Conservation (phyloP, 2,329 filamentous ascomycete genomes). For the Aspergillus eucalypticola region DNA sequence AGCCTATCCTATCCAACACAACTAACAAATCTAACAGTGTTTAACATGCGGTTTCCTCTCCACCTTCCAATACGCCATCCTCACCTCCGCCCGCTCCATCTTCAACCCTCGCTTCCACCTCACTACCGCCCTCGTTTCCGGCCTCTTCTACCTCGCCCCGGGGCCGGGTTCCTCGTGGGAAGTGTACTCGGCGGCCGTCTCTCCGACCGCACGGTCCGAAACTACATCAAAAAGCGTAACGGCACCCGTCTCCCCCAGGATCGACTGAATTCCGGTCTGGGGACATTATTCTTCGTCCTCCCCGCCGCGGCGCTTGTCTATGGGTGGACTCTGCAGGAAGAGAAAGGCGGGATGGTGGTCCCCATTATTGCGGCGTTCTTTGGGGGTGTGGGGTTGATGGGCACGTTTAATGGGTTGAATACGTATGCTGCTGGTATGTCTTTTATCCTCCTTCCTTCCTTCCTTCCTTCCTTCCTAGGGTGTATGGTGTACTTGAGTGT, state of each 20-base stretch:
- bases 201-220: slow-evolving; percentile 66
- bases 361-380: slow-evolving; percentile 72
- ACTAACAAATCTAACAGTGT: too few relatives aligned
- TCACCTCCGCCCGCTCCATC: slow-evolving; percentile 70
- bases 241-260: slow-evolving; percentile 68
- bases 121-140: slow-evolving; percentile 64
- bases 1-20: too few relatives aligned
- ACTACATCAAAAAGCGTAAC: slow-evolving; percentile 60
- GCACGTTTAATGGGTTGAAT: slow-evolving; percentile 73
- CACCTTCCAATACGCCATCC: slow-evolving; percentile 71
- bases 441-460: not conserved
- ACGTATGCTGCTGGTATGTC: slow-evolving; percentile 57
- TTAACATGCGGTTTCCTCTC: slow-evolving; percentile 52
- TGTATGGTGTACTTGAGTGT: too few relatives aligned
- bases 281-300: slow-evolving; percentile 59
- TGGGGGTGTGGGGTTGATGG: slow-evolving; percentile 70
- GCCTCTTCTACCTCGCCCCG: slow-evolving; percentile 73
- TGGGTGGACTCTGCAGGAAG: slow-evolving; percentile 62
- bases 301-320: slow-evolving; percentile 67
- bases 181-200: slow-evolving; percentile 69
- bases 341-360: slow-evolving; percentile 54
- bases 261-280: slow-evolving; percentile 60
- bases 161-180: slow-evolving; percentile 69
- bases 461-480: not conserved
- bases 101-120: slow-evolving; percentile 73